Evolutionary conservation across 441 rosid species (phyloP).

Genomic region (Bocquillonia castaneifolia): DNA sequence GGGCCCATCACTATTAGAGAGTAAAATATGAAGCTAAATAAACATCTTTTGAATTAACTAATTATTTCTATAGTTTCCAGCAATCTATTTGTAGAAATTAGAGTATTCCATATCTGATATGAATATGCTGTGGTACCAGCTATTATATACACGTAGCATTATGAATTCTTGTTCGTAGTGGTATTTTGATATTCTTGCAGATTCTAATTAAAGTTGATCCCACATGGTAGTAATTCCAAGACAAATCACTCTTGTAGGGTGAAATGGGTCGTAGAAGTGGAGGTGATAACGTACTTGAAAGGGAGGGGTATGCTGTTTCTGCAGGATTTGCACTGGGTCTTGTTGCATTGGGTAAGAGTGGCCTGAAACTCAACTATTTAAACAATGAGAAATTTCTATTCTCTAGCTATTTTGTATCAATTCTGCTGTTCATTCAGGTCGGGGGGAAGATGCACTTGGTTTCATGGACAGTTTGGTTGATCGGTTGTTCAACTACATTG

Average conservation of each 20-base stretch:
- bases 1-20: background rate
- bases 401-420: slow-evolving; percentile 27
- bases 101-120: background rate
- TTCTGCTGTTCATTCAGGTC: slow-evolving; percentile 46
- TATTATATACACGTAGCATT: background rate
- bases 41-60: background rate
- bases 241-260: slow-evolving; percentile 46
- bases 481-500: slow-evolving; percentile 77
- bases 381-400: slow-evolving; percentile 7
- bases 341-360: slow-evolving; percentile 77
- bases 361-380: background rate
- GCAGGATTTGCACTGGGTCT: slow-evolving; percentile 98
- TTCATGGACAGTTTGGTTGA: slow-evolving; percentile 67
- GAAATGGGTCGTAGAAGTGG: slow-evolving; percentile 98
- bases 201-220: slow-evolving; percentile 20
- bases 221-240: slow-evolving; percentile 20
- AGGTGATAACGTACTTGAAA: slow-evolving; percentile 98
- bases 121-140: background rate
- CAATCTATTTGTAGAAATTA: background rate
- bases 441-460: slow-evolving; percentile 81
- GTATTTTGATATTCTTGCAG: slow-evolving; percentile 1
- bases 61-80: background rate
- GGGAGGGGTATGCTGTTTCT: slow-evolving; percentile 98
- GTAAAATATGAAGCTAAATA: background rate
- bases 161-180: slow-evolving; percentile 15